Evolutionary conservation across 768 basidiomycete species (phyloP).

Genomic region (Pleurotus ostreatus): DNA sequence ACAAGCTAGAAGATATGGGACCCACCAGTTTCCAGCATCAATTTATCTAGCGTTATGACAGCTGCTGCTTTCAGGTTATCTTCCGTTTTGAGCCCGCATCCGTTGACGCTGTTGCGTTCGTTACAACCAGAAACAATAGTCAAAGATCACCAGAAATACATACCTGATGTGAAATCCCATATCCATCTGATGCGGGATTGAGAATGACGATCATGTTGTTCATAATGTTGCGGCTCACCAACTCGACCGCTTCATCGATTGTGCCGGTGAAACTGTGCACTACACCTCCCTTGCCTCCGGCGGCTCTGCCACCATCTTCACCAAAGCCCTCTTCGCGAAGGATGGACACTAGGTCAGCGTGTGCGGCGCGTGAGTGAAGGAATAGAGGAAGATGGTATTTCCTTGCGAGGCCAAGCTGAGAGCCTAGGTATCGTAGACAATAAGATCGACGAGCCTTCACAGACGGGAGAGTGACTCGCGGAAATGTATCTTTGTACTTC

Average conservation of each 20-base stretch:
- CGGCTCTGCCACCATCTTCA: conserved; percentile 44
- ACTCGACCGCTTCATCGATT: conserved; percentile 54
- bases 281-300: conserved; percentile 68
- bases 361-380: conserved; percentile 77
- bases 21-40: conserved; percentile 76
- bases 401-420: conserved; percentile 63
- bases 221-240: conserved; percentile 38
- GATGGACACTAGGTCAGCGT: conserved; percentile 62
- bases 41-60: conserved; percentile 49
- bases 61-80: conserved; percentile 55
- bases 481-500: conserved; percentile 64
- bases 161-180: conserved; percentile 73
- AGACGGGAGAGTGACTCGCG: conserved; percentile 32
- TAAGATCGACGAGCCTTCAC: background rate
- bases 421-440: conserved; percentile 22
- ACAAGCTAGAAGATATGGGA: background rate
- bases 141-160: conserved; percentile 3
- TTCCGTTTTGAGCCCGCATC: conserved; percentile 72
- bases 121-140: no score
- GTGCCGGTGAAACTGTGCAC: conserved; percentile 83
- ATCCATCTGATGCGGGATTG: conserved; percentile 38
- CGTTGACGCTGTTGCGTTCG: conserved; percentile 49
- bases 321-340: conserved; percentile 65
- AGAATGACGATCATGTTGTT: background rate
- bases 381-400: conserved; percentile 74